Base-by-base conservation (phyloP, 1,284 basidiomycete species). In the Phlebopus sp. region DNA sequence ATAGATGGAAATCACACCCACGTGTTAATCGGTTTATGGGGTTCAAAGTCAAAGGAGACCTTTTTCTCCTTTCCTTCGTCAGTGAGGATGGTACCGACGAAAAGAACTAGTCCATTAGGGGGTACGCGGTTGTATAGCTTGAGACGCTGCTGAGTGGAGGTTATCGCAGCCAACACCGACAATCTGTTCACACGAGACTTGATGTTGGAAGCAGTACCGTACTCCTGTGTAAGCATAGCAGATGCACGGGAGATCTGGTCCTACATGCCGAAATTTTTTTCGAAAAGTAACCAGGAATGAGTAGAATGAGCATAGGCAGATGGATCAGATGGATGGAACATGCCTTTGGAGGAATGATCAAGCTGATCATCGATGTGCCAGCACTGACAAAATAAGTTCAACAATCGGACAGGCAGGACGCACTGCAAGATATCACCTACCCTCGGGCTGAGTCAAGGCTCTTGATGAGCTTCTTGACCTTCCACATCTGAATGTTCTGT, bases 11-110 rank as follows among this genome's bases (percentile, higher is more conserved):
- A 21, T 50, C 11, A 38, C 8, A 76, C 86, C 51, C 68, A 93
- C 86, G 96, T 99, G 72, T 98, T 99, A 77, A 99, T 97, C 34
- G 97, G 95, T 70, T 97, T 93, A 69, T 93, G 90, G 13, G 96
- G 96, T 68, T 97, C 95, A 57, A 99, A 96, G 69, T 97, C 95
- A 62, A 99, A 93, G 0, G 90, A 92, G 18, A 94, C 90, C 71
- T 98, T 98, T 79, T 97, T 98, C 73, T 99, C 96, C 72, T 99
- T 99, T 55, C 93, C 93, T 71, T 98, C 96, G 60, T 98, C 96
- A 47, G 96, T 99, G 48, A 99, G 75, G 59, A 99, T 92, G 14
- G 97, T 99, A 41, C 96, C 96, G 51, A 98, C 93, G 66, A 97
- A 99, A 34, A 99, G 84, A 55, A 97, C 92, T 31, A 99, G 82